A percentile compares a stretch with the other conserved stretches of the same genome.
Evolutionary conservation across 208 protist species (phyloP).

Genomic region (Lotmaria passim): DNA sequence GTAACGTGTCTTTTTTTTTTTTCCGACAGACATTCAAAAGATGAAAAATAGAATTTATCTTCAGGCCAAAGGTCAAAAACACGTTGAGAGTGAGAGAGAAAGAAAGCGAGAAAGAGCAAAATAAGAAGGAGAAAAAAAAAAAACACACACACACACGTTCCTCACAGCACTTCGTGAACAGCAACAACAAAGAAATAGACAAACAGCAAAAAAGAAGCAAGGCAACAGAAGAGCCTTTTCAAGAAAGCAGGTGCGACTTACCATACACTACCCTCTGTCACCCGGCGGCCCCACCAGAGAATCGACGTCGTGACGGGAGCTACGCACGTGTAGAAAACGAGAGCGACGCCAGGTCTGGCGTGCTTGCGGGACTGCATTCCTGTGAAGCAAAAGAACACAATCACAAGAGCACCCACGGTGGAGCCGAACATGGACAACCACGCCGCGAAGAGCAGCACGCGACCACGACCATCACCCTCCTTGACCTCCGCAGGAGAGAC

Average conservation of each 20-base stretch:
- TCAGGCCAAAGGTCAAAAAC: no score
- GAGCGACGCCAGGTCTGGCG: constrained; percentile 56
- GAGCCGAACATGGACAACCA: constrained; percentile 78
- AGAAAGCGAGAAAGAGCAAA: not conserved
- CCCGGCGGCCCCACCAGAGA: constrained; percentile 70
- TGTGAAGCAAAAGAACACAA: constrained; percentile 58
- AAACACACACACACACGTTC: constrained; percentile 3
- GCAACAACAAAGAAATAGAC: not conserved
- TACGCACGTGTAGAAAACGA: constrained; percentile 68
- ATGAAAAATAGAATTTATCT: no score
- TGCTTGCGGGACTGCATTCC: constrained; percentile 46
- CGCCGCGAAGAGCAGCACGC: constrained; percentile 68
- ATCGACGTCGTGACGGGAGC: constrained; percentile 59
- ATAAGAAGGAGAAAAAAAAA: not conserved
- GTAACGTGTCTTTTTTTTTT: no score
- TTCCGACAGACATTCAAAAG: constrained; percentile 12
- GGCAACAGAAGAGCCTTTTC: not conserved
- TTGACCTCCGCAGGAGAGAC: constrained; percentile 63
- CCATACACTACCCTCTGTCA: constrained; percentile 41
- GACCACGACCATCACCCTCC: constrained; percentile 56
- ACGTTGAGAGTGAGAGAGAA: not conserved
- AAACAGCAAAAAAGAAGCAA: not conserved
- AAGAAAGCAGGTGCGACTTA: constrained; percentile 20
- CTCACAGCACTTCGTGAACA: not conserved
- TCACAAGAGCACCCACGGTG: constrained; percentile 52